Base-by-base conservation (phyloP, 2,329 filamentous ascomycete genomes). In the Colletotrichum coccodes region DNA sequence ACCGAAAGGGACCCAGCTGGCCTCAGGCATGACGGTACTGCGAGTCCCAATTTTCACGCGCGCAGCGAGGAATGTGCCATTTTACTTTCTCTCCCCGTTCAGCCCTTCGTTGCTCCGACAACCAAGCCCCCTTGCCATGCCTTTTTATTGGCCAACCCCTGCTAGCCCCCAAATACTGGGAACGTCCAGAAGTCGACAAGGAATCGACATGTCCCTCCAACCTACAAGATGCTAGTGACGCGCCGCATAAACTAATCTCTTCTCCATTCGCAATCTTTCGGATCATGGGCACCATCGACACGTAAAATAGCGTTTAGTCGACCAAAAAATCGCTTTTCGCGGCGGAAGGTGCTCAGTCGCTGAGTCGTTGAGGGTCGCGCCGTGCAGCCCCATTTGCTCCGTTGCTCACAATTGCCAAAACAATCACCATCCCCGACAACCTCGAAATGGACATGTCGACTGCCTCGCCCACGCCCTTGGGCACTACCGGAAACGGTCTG, bases 401-500 rank as follows among this genome's bases (percentile, higher is more conserved):
- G 28, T 42, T 60, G 53, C 53, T 53, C 30, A 49, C 54, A 53
- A 53, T 53, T 68, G 65, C 46, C 60, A 66, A 50, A 69, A 60
- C 40, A 66, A 60, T 57, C 59, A 38, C 34, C 47, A 23, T n/a
- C 42, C 57, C 32, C 46, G 30, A 46, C 42, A 34, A 42, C 50
- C 30, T 57, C 58, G 26, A 60, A 18, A 53, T 63, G n/a, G 54
- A 77, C 40, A 88, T 88, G 86, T 81, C 87, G 67, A 81, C 84
- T 61, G 82, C 81, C 71, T 89, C 87, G 72, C 87, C 87, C 63
- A 89, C 87, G 6, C 87, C 89, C 40, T 80, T 86, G 75, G 84
- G 82, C 72, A 81, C 82, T 23, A 76, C 77, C 26, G 83, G 82
- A 74, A 82, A 79, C 60, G 81, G 77, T 66, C 75, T 85, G 16